Evolutionary conservation across 208 protist genomes (phyloP).

Genomic region (Leishmania amazonensis): DNA sequence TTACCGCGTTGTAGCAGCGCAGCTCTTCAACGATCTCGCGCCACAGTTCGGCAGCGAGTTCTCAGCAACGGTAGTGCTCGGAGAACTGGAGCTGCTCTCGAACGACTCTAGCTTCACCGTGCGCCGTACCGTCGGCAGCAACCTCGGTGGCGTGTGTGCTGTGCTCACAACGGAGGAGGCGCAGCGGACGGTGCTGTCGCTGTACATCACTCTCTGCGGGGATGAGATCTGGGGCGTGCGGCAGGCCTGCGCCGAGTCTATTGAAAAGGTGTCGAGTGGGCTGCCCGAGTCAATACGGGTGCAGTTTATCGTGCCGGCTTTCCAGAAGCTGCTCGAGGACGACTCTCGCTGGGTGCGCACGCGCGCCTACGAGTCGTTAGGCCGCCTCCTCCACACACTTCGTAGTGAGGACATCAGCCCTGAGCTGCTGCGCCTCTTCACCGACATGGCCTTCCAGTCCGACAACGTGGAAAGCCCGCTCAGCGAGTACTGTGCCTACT

Average conservation of each 20-base stretch:
- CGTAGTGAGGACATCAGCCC: constrained; percentile 80
- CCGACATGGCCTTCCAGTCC: constrained; percentile 91
- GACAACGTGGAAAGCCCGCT: constrained; percentile 90
- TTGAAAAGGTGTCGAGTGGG: constrained; percentile 70
- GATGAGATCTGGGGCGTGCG: constrained; percentile 97
- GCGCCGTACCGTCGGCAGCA: constrained; percentile 83
- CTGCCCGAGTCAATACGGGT: constrained; percentile 64
- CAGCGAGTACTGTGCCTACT: constrained; percentile 93
- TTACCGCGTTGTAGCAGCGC: constrained; percentile 93
- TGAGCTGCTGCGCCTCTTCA: constrained; percentile 87
- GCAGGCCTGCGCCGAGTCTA: constrained; percentile 92
- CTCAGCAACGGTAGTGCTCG: constrained; percentile 74
- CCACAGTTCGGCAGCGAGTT: constrained; percentile 70
- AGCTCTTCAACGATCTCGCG: constrained; percentile 90
- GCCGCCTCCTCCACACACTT: constrained; percentile 93
- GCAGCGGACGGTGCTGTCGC: constrained; percentile 67
- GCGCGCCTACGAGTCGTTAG: constrained; percentile 89
- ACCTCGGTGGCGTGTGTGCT: constrained; percentile 77
- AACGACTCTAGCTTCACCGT: constrained; percentile 92
- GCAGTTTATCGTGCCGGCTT: constrained; percentile 68
- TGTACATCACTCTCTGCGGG: constrained; percentile 90
- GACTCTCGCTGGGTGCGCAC: constrained; percentile 94
- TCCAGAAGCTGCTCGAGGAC: constrained; percentile 80
- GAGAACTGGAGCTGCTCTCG: constrained; percentile 82
- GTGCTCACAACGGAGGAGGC: constrained; percentile 57